phyloP scores from a whole-genome alignment of 345 rosid species.

The Reutealis trisperma region DNA sequence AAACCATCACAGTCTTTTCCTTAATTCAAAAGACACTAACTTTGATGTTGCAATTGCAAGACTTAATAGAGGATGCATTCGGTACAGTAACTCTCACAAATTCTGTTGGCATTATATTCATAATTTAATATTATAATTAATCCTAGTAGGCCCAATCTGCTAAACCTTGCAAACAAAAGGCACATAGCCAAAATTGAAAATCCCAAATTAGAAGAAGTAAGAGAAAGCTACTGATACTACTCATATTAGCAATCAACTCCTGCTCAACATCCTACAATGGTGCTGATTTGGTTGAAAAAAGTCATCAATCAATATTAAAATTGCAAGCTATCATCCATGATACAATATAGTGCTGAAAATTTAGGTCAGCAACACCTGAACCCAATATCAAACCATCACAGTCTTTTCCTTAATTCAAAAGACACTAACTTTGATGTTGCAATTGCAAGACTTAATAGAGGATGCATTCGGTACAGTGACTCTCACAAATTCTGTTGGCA shows the following conservation, averaged over 20 bases:
- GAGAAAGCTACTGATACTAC: not conserved
- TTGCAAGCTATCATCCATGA: not conserved
- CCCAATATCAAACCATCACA: not conserved
- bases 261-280: not conserved
- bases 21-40: no score
- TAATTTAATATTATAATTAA: no score
- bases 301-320: not conserved
- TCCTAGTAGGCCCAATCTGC: no score
- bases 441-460: not conserved
- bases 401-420: not conserved
- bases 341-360: not conserved
- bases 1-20: not conserved
- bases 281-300: not conserved
- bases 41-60: no score
- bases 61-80: no score
- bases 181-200: no score
- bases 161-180: no score
- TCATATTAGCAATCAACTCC: not conserved
- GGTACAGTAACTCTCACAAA: no score
- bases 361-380: not conserved
- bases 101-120: no score
- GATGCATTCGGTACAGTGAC: not conserved
- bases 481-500: not conserved
- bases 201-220: not conserved
- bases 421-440: no score